These are phyloP conservation scores for Pseudonitzschia delicatissima DNA, from an alignment of 108 stramenopile genomes.

Conservation along the genomic window DNA sequence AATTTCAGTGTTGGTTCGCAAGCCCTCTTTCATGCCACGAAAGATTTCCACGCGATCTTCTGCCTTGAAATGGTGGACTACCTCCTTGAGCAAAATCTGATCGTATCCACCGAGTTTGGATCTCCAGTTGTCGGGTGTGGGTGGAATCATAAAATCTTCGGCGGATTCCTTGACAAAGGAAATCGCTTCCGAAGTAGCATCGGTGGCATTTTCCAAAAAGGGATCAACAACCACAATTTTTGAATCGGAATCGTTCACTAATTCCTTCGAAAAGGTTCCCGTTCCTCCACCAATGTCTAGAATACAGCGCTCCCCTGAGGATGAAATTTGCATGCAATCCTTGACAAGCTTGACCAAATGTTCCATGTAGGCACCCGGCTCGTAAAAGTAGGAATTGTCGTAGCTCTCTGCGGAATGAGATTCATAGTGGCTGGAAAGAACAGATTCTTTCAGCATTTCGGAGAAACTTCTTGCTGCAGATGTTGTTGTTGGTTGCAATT, in stretches of 20 bases:
- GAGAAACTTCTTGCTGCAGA: not conserved
- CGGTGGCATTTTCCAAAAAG: constrained; percentile 47
- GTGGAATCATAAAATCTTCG: constrained; percentile 32
- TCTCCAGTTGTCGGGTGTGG: not conserved
- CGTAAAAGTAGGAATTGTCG: constrained; percentile 63
- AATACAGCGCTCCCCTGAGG: not conserved
- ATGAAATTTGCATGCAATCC: constrained; percentile 19
- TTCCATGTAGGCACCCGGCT: constrained; percentile 48
- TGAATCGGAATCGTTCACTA: constrained; percentile 5
- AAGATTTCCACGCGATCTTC: constrained; percentile 45
- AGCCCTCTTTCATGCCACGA: constrained; percentile 34
- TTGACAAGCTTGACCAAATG: constrained; percentile 35
- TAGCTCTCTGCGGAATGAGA: constrained; percentile 47
- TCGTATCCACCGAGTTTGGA: constrained; percentile 27
- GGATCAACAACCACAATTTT: constrained; percentile 60
- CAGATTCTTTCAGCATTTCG: too few relatives aligned
- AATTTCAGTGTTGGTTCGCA: not conserved
- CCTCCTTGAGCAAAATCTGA: constrained; percentile 55
- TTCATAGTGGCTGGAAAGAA: constrained; percentile 54
- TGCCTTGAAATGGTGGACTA: constrained; percentile 46
- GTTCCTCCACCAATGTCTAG: constrained; percentile 67
- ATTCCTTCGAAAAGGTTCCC: constrained; percentile 55
- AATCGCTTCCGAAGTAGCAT: too few relatives aligned
- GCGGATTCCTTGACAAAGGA: constrained; percentile 58
- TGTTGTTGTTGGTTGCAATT: not conserved